A percentile compares a stretch with the other conserved stretches of the same genome.
Evolutionary conservation across 495 filamentous ascomycete genomes (phyloP).

Genomic region (Pseudotulostoma volvatum): DNA sequence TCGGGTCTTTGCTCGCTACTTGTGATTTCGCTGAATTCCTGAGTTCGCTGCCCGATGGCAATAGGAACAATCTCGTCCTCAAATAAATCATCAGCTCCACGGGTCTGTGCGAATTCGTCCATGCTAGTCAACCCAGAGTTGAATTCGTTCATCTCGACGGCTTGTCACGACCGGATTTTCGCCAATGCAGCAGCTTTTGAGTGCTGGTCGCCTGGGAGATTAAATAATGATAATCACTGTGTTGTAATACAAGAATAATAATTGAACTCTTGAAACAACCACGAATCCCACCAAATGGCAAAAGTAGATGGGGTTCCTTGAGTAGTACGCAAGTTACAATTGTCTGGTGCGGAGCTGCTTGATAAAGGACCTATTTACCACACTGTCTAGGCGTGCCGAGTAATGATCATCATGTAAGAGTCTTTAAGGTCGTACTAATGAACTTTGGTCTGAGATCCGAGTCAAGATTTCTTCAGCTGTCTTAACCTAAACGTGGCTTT

Average conservation of each 20-base stretch:
- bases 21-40: slow-evolving; percentile 10
- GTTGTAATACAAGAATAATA: background rate
- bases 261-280: background rate
- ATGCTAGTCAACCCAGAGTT: slow-evolving; percentile 4
- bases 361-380: background rate
- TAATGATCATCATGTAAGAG: too few relatives aligned
- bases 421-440: too few relatives aligned
- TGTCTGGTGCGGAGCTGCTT: background rate
- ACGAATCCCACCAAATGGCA: background rate
- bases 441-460: too few relatives aligned
- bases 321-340: too few relatives aligned
- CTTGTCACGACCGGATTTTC: background rate
- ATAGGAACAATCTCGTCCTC: slow-evolving; percentile 58
- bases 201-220: background rate
- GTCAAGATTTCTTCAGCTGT: too few relatives aligned
- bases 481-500: too few relatives aligned
- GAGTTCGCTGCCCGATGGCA: slow-evolving; percentile 18
- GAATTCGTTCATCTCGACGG: background rate
- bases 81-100: slow-evolving; percentile 50
- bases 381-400: too few relatives aligned
- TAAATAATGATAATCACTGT: background rate
- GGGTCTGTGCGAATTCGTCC: slow-evolving; percentile 47
- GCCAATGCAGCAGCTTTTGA: background rate
- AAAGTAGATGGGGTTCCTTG: background rate
- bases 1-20: slow-evolving; percentile 5